These are phyloP conservation scores for Cystofilobasidium bisporidii DNA, from an alignment of 768 basidiomycete genomes.

Conservation along the genomic window DNA sequence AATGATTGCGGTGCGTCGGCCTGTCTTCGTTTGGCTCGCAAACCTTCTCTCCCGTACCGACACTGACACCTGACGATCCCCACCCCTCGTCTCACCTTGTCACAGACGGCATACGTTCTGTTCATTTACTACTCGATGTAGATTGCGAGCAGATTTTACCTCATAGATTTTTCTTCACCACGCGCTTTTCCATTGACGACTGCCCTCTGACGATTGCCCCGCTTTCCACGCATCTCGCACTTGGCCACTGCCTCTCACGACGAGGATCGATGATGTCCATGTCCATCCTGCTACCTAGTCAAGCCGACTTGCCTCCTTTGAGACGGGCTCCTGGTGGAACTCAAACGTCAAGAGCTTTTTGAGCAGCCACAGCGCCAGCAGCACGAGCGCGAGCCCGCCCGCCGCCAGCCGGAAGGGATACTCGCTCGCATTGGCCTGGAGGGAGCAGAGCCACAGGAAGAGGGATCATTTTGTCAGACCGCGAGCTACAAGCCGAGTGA, in stretches of 20 bases:
- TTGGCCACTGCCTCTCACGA: too few relatives aligned
- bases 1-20: not conserved
- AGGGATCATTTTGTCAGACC: not conserved
- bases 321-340: not conserved
- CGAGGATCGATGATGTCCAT: too few relatives aligned
- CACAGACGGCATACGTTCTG: not conserved
- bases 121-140: not conserved
- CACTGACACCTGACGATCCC: too few relatives aligned
- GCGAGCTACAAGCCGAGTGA: not conserved
- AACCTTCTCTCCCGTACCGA: too few relatives aligned
- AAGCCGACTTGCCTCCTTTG: not conserved
- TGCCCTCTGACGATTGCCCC: too few relatives aligned
- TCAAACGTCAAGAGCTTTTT: conserved; percentile 1
- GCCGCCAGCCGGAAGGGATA: not conserved
- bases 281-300: too few relatives aligned
- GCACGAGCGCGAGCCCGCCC: not conserved
- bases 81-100: too few relatives aligned
- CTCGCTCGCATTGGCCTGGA: not conserved
- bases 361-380: not conserved
- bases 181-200: too few relatives aligned
- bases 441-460: not conserved
- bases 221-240: too few relatives aligned
- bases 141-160: too few relatives aligned
- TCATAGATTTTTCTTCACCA: too few relatives aligned
- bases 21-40: too few relatives aligned